Conservation (phyloP, 2,329 filamentous ascomycete genomes). For the Aspergillus sp. region DNA sequence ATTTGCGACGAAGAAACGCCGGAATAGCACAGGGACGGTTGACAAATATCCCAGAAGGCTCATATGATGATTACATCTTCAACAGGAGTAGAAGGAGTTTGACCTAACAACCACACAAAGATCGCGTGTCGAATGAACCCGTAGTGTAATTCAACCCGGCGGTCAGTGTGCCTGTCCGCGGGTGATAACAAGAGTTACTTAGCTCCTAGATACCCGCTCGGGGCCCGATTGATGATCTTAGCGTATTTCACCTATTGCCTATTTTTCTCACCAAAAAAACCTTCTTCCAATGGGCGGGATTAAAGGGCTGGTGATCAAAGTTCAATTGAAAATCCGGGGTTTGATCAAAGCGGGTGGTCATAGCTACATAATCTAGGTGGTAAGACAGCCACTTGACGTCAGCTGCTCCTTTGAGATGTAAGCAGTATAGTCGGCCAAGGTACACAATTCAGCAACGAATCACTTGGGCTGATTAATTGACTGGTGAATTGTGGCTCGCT, state of each 20-base stretch:
- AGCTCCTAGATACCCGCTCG: not conserved
- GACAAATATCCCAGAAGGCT: not conserved
- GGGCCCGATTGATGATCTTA: not conserved
- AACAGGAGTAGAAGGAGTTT: not conserved
- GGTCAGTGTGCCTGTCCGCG: not conserved
- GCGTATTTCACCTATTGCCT: not conserved
- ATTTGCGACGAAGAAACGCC: not conserved
- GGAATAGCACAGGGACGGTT: not conserved
- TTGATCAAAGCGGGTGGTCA: conserved; percentile 8
- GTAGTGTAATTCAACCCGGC: not conserved
- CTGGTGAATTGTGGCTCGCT: not conserved
- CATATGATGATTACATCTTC: not conserved
- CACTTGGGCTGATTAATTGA: too few species aligned
- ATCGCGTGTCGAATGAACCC: not conserved
- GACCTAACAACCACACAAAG: too few species aligned
- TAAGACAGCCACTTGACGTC: conserved; percentile 10
- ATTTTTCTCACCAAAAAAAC: not conserved
- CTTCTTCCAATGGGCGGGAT: not conserved
- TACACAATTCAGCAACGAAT: not conserved
- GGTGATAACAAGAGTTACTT: not conserved
- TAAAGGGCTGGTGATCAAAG: not conserved
- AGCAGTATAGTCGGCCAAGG: not conserved
- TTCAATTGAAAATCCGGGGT: conserved; percentile 15
- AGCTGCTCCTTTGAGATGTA: not conserved
- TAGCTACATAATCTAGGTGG: not conserved